phyloP scores from a whole-genome alignment of 257 asterid genomes.

The Penstemon eatonii region DNA sequence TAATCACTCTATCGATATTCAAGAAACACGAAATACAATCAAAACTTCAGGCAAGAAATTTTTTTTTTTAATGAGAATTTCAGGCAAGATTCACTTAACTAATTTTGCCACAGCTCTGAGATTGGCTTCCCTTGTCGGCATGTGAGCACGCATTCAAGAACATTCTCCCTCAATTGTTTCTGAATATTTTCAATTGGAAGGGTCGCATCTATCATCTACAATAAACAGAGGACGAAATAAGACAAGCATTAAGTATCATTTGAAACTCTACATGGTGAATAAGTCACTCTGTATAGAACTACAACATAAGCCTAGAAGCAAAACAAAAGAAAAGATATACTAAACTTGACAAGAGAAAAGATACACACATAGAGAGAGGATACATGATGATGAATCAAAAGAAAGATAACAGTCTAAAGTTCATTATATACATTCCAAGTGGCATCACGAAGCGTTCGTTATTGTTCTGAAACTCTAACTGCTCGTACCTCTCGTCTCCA shows the following conservation, averaged over 20 bases:
- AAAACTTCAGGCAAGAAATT: too few relatives aligned
- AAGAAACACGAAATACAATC: not conserved
- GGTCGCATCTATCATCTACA: slow-evolving; percentile 73
- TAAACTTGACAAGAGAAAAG: too few relatives aligned
- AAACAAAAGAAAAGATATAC: too few relatives aligned
- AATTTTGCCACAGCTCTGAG: slow-evolving; percentile 57
- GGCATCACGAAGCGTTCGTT: slow-evolving; percentile 56
- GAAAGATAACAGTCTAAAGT: too few relatives aligned
- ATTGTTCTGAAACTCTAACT: slow-evolving; percentile 90
- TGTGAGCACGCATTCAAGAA: slow-evolving; percentile 45
- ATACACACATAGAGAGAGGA: too few relatives aligned
- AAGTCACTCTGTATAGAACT: too few relatives aligned
- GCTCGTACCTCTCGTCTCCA: slow-evolving; percentile 93
- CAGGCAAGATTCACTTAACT: slow-evolving; percentile 3
- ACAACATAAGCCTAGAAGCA: too few relatives aligned
- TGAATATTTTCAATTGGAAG: slow-evolving; percentile 71
- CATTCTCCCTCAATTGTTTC: slow-evolving; percentile 52
- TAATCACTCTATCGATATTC: not conserved
- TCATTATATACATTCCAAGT: slow-evolving; percentile 71
- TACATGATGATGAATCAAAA: too few relatives aligned
- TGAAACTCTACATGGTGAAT: too few relatives aligned
- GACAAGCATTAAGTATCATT: not conserved
- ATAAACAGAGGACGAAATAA: slow-evolving; percentile 3
- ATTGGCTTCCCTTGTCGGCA: slow-evolving; percentile 57
- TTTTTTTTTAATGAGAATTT: not conserved